Evolutionary conservation across 257 asterid genomes (phyloP), one percentile per base, ranked within the genome.

Genomic region (Datura wrightii): DNA sequence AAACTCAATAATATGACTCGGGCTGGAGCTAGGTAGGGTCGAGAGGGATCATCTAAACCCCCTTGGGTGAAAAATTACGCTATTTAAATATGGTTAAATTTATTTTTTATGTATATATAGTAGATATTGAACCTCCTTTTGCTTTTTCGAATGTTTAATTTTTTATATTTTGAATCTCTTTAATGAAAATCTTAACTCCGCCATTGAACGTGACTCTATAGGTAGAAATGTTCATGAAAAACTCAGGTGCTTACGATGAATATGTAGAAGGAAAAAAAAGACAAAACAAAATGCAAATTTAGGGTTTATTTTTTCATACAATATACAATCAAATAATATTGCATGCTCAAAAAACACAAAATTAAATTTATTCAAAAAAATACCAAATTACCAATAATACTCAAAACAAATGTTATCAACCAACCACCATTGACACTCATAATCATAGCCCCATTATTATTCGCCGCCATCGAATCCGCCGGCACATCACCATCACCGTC

Each of bases 401-500:
- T 76, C 59, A 76, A 50, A 48, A 76, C 1, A 24, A 76, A 48
- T 7, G 60, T 6, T 16, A 76, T 15, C 58, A 76, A 76, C 62
- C 81, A 76, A 76, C 81, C 44, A 76, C 62, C 24, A 50, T 76
- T 24, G 24, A 50, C 62, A 76, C 10, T 50, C 41, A 80, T 10
- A 31, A 24, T 50, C 62, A 50, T 50, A 76, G 78, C 81, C 31
- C 86, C 86, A 58, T 74, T 86, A 14, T 55, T 86, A 19, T 76
- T 31, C 3, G 44, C 98, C 37, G 89, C 5, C 19, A 3, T 50
- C 67, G 66, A 83, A 16, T 82, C 87, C n/a, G 87, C 90, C 70
- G 85, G 67, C 10, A 82, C 89, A 65, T 90, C 89, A 79, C 89
- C 83, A 36, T 65, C 36, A 55, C 87, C 91, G 66, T 86, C 93